Percentiles rank a stretch among this genome's conserved stretches.
Conservation (phyloP, 345 rosid species). For the Sisymbrium altissimum region DNA sequence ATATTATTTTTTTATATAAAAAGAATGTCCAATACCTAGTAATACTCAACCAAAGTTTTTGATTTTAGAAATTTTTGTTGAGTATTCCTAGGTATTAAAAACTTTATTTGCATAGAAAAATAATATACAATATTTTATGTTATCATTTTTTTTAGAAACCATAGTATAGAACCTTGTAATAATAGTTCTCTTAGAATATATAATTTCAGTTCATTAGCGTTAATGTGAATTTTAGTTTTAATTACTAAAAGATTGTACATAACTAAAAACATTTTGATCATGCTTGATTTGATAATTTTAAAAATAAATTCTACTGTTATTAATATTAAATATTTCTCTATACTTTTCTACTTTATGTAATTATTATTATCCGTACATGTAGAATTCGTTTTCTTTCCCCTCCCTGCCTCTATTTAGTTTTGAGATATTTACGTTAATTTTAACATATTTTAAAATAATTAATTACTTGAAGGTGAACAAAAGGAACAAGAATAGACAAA, state of each 20-base stretch:
- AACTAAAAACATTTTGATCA: neutral
- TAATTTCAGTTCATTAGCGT: neutral
- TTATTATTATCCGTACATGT: neutral
- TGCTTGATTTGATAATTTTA: neutral
- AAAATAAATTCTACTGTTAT: neutral
- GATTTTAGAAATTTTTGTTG: no score
- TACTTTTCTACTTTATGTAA: neutral
- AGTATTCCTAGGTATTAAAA: no score
- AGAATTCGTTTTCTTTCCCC: neutral
- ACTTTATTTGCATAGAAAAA: no score
- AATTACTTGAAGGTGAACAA: conserved; percentile 36
- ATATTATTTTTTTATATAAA: no score
- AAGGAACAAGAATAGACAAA: conserved; percentile 30
- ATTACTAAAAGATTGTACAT: neutral
- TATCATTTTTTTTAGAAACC: no score
- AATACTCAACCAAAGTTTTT: no score
- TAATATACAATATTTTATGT: no score
- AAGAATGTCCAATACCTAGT: no score
- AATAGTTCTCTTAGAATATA: no score
- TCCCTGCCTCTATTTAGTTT: neutral
- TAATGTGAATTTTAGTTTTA: neutral
- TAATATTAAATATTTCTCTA: neutral
- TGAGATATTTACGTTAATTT: neutral
- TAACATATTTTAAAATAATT: neutral
- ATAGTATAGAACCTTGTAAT: no score